phyloP scores from a whole-genome alignment of 1,139 yeast species.

The Fermentozyma sake region DNA sequence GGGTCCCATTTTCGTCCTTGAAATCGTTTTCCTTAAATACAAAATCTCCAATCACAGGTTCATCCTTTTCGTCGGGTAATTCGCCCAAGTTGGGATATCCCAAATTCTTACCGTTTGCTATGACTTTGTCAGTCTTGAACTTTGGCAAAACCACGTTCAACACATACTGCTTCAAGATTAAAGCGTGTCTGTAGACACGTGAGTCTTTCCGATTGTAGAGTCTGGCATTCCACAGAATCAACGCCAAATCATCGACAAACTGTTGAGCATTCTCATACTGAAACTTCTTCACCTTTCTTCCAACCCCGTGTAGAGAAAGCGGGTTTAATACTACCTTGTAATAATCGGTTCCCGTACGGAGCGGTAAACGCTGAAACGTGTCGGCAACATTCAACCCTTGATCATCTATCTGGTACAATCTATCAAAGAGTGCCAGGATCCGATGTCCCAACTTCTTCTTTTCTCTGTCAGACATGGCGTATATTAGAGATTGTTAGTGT shows the following conservation, averaged over 20 bases:
- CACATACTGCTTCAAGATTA: slow-evolving; percentile 60
- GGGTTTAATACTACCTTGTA: slow-evolving; percentile 42
- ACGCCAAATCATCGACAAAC: slow-evolving; percentile 73
- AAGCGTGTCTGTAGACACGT: slow-evolving; percentile 66
- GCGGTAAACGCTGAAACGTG: slow-evolving; percentile 51
- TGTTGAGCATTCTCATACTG: slow-evolving; percentile 60
- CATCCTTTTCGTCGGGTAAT: slow-evolving; percentile 51
- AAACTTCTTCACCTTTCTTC: slow-evolving; percentile 40
- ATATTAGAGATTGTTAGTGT: no score
- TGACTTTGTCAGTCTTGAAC: slow-evolving; percentile 37
- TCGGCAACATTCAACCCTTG: slow-evolving; percentile 39
- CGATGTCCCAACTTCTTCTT: slow-evolving; percentile 38
- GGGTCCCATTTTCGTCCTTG: slow-evolving; percentile 7
- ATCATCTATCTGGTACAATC: slow-evolving; percentile 42
- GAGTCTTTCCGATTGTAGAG: slow-evolving; percentile 72
- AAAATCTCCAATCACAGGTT: slow-evolving; percentile 11
- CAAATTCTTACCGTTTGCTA: slow-evolving; percentile 39
- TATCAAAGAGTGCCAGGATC: slow-evolving; percentile 36
- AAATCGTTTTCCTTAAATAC: slow-evolving; percentile 6
- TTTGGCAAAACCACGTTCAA: slow-evolving; percentile 52
- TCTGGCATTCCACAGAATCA: slow-evolving; percentile 87
- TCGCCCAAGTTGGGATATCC: slow-evolving; percentile 73
- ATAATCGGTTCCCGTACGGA: slow-evolving; percentile 45
- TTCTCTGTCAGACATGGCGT: slow-evolving; percentile 33
- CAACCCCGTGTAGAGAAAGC: slow-evolving; percentile 39